Evolutionary conservation across 805 yeast species (phyloP).

Genomic region (Peterozyma toletana): DNA sequence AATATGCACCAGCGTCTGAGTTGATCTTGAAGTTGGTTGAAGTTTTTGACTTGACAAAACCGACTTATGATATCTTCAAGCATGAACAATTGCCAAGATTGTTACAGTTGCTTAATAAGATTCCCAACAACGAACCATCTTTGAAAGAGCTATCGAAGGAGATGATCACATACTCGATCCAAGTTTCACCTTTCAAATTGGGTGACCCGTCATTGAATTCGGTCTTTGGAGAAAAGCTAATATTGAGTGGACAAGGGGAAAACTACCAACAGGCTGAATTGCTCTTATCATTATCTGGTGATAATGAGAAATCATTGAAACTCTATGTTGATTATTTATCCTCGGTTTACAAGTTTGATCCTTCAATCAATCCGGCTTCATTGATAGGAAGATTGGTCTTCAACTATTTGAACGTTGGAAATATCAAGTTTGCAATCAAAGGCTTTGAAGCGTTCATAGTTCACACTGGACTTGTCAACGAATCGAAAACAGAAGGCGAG

Average conservation of each 20-base stretch:
- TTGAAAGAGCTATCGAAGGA: slow-evolving; percentile 62
- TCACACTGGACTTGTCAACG: slow-evolving; percentile 17
- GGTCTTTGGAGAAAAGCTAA: slow-evolving; percentile 61
- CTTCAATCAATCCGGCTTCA: slow-evolving; percentile 19
- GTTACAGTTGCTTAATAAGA: slow-evolving; percentile 30
- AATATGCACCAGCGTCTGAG: slow-evolving; percentile 79
- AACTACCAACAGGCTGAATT: slow-evolving; percentile 19
- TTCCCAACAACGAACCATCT: slow-evolving; percentile 50
- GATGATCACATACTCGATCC: slow-evolving; percentile 58
- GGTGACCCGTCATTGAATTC: slow-evolving; percentile 78
- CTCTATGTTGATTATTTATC: slow-evolving; percentile 26
- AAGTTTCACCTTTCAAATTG: slow-evolving; percentile 37
- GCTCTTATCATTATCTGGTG: slow-evolving; percentile 16
- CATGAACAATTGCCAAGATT: slow-evolving; percentile 25
- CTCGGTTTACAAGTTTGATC: slow-evolving; percentile 24
- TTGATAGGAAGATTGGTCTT: slow-evolving; percentile 52
- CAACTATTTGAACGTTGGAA: slow-evolving; percentile 65
- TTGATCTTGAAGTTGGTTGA: slow-evolving; percentile 66
- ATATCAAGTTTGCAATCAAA: slow-evolving; percentile 52
- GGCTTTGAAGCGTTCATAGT: slow-evolving; percentile 29
- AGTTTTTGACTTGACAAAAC: slow-evolving; percentile 31
- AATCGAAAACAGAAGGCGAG: slow-evolving; percentile 7
- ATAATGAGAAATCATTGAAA: slow-evolving; percentile 12
- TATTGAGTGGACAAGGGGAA: slow-evolving; percentile 23
- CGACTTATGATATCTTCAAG: slow-evolving; percentile 17